Percentiles rank a stretch among this genome's conserved stretches.
phyloP scores from a whole-genome alignment of 805 yeast species.

The Ogataea trehalophila region DNA sequence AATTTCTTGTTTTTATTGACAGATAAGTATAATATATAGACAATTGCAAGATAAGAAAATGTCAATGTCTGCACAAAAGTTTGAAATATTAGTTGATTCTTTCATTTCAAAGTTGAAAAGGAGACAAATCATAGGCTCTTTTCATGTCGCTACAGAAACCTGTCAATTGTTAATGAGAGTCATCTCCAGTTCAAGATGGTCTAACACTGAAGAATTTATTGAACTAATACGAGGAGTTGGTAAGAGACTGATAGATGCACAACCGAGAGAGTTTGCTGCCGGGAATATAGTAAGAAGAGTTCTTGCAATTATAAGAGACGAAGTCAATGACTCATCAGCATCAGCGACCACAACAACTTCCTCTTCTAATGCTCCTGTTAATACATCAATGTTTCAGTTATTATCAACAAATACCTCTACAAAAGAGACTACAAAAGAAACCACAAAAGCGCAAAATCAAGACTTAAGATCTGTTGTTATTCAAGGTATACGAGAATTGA shows the following conservation, averaged over 20 bases:
- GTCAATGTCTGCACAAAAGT: slow-evolving; percentile 21
- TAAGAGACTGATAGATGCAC: slow-evolving; percentile 62
- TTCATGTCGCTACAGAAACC: slow-evolving; percentile 77
- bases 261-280: slow-evolving; percentile 81
- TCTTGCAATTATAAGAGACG: slow-evolving; percentile 81
- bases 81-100: slow-evolving; percentile 28
- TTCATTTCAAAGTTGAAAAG: slow-evolving; percentile 59
- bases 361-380: slow-evolving; percentile 44
- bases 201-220: slow-evolving; percentile 67
- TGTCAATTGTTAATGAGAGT: slow-evolving; percentile 84
- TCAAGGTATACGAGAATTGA: slow-evolving; percentile 86
- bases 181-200: slow-evolving; percentile 87
- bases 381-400: slow-evolving; percentile 82
- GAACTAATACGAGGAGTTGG: slow-evolving; percentile 73
- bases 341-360: background rate
- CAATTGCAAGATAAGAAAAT: background rate
- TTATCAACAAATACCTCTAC: slow-evolving; percentile 44
- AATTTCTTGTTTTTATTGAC: background rate
- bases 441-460: slow-evolving; percentile 39
- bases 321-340: slow-evolving; percentile 47
- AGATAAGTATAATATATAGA: too few relatives aligned
- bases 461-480: slow-evolving; percentile 83
- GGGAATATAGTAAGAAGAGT: slow-evolving; percentile 92
- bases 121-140: slow-evolving; percentile 78
- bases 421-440: slow-evolving; percentile 17